These are phyloP conservation scores for Diplodia corticola DNA, from an alignment of 2,329 filamentous ascomycete genomes.

Conservation along the genomic window DNA sequence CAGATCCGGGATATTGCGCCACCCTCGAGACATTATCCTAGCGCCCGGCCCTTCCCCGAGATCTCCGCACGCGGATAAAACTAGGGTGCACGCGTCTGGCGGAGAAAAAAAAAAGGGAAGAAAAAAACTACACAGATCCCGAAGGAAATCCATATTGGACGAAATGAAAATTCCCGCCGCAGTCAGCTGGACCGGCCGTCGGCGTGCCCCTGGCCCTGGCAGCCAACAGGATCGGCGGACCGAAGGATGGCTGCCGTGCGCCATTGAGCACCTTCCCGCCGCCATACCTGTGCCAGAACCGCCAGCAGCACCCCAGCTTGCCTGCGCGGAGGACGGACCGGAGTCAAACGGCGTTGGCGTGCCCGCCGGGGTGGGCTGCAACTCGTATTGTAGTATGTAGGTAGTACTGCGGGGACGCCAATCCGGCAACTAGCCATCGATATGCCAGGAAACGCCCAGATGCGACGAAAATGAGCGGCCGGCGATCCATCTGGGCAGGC, in stretches of 20 bases:
- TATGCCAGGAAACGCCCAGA: background rate
- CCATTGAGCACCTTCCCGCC: background rate
- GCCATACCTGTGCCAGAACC: too few relatives aligned
- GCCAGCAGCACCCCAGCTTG: background rate
- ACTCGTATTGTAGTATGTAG: background rate
- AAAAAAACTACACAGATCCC: background rate
- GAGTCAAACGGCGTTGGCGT: background rate
- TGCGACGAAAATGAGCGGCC: background rate
- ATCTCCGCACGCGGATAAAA: background rate
- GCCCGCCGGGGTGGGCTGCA: background rate
- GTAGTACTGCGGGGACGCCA: background rate
- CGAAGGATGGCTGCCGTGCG: background rate
- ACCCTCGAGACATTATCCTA: background rate
- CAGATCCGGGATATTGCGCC: background rate
- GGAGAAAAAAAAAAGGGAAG: background rate
- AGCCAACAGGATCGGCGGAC: slow-evolving; percentile 4
- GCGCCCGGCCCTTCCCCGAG: too few relatives aligned
- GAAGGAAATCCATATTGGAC: background rate
- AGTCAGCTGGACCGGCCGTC: background rate
- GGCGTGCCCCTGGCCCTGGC: background rate
- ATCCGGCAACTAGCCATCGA: background rate
- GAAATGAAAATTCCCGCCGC: background rate
- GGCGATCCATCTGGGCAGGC: too few relatives aligned
- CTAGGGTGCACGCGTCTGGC: background rate
- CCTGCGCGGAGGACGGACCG: background rate